A percentile compares a stretch with the other conserved stretches of the same genome.
These are phyloP conservation scores for Beauveria caledonica DNA, from an alignment of 2,329 filamentous ascomycete genomes.

Conservation along the genomic window DNA sequence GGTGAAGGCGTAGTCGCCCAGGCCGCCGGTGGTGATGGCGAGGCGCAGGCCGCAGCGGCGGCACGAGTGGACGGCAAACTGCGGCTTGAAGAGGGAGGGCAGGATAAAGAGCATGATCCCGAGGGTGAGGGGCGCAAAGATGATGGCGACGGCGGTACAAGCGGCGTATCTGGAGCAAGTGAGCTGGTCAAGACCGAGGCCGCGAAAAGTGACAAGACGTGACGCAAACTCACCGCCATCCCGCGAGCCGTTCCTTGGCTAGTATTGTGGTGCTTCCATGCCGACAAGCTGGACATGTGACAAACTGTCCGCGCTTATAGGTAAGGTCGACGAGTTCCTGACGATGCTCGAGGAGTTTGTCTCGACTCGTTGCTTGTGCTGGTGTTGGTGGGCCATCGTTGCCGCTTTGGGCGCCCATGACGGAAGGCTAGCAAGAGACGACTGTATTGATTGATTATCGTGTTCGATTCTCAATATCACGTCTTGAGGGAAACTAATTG, in stretches of 20 bases:
- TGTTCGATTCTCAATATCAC: neutral
- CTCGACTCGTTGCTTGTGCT: neutral
- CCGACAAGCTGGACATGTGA: constrained; percentile 11
- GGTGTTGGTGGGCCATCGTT: neutral
- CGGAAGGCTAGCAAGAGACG: neutral
- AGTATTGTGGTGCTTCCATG: constrained; percentile 11
- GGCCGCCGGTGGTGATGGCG: constrained; percentile 10
- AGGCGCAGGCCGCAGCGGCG: constrained; percentile 13
- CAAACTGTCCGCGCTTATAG: constrained; percentile 12
- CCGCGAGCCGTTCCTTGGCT: constrained; percentile 10
- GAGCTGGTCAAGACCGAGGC: neutral
- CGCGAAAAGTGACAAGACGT: no score
- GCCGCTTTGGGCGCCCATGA: neutral
- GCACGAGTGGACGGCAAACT: constrained; percentile 12
- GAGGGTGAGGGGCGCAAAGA: constrained; percentile 12
- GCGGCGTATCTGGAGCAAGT: constrained; percentile 10
- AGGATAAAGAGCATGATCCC: constrained; percentile 8
- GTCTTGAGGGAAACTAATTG: no score
- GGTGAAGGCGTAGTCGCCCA: constrained; percentile 10
- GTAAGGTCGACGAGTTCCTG: constrained; percentile 6
- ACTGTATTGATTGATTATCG: neutral
- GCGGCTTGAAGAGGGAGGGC: constrained; percentile 8
- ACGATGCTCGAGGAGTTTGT: neutral
- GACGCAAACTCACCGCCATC: constrained; percentile 12
- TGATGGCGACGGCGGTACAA: constrained; percentile 9